Evolutionary conservation across 345 rosid genomes (phyloP).

Genomic region (Angophora floribunda): DNA sequence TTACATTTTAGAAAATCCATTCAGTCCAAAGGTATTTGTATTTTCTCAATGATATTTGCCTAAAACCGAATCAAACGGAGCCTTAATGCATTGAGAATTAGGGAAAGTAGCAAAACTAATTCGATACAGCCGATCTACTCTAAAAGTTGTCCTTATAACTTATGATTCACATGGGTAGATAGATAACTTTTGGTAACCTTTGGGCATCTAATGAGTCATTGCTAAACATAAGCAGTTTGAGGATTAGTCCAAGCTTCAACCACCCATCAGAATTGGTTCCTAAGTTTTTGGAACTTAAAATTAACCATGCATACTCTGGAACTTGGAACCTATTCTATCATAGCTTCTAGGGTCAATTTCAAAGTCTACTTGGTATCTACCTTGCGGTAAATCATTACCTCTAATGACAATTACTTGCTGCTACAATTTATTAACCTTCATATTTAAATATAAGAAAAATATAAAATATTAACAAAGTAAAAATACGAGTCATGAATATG

Average conservation of each 20-base stretch:
- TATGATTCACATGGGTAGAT: too few species aligned
- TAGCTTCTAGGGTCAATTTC: background rate
- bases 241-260: background rate
- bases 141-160: background rate
- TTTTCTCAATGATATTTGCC: too few species aligned
- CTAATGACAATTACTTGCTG: rapidly evolving
- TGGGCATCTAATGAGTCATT: background rate
- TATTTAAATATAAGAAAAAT: too few species aligned
- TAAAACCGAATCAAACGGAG: too few species aligned
- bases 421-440: rapidly evolving
- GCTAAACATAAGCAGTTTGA: background rate
- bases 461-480: too few species aligned
- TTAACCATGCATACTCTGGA: rapidly evolving
- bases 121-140: background rate
- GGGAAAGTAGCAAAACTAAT: background rate
- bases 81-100: background rate
- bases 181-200: background rate
- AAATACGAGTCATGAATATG: too few species aligned
- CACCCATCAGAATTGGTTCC: background rate
- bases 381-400: rapidly evolving
- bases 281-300: too few species aligned
- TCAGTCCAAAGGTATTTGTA: too few species aligned
- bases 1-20: too few species aligned
- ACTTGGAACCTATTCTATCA: rapidly evolving
- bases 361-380: rapidly evolving